Percentiles rank a stretch among this genome's conserved stretches.
These are phyloP conservation scores for Fusarium solani-melongenae DNA, from an alignment of 2,329 filamentous ascomycete species.

Conservation along the genomic window DNA sequence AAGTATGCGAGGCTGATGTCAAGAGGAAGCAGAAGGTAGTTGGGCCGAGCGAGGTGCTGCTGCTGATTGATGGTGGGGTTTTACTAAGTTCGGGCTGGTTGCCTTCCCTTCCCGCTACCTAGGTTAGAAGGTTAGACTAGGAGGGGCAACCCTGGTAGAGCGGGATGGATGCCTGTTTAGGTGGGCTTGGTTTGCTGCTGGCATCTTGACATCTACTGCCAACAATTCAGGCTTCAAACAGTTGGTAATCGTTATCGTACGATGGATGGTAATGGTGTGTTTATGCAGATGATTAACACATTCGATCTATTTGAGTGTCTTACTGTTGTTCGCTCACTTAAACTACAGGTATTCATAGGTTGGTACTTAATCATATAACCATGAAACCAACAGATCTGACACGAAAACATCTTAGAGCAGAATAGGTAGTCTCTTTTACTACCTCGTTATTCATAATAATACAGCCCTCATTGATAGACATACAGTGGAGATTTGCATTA, in stretches of 20 bases:
- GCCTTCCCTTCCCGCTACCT: neutral
- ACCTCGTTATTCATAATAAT: constrained; percentile 44
- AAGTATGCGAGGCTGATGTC: constrained; percentile 38
- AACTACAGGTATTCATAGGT: neutral
- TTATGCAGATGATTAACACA: neutral
- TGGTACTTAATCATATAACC: neutral
- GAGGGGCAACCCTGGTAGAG: constrained; percentile 30
- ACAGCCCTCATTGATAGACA: constrained; percentile 47
- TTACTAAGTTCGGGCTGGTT: neutral
- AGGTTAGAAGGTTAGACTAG: neutral
- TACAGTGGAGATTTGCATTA: constrained; percentile 61
- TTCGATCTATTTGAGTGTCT: neutral
- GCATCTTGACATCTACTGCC: neutral
- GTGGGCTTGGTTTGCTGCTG: neutral
- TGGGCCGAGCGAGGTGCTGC: constrained; percentile 12
- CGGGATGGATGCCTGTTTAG: constrained; percentile 11
- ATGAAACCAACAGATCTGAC: neutral
- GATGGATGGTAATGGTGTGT: neutral
- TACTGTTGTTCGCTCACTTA: neutral
- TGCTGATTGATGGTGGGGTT: constrained; percentile 40
- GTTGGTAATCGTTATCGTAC: neutral
- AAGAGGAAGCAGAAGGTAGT: constrained; percentile 13
- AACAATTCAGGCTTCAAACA: neutral
- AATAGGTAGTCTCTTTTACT: constrained; percentile 40
- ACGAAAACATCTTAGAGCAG: constrained; percentile 25